Conservation (phyloP, 371 early-diverging fungal species). For the Coemansia sp. region DNA sequence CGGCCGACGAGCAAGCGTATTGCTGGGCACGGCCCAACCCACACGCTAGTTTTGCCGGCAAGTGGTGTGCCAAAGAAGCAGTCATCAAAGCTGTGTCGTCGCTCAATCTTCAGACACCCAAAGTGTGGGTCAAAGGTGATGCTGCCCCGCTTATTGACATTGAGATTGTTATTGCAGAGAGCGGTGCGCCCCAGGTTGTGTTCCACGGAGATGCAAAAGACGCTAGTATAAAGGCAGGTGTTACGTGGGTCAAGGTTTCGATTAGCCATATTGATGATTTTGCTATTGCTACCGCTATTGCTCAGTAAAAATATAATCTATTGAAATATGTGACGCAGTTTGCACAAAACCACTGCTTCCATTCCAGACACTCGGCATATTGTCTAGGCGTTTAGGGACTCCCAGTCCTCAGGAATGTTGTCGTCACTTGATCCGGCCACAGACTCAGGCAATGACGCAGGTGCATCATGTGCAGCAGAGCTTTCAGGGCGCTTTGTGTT, state of each 20-base stretch:
- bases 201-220: conserved; percentile 81
- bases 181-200: conserved; percentile 87
- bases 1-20: conserved; percentile 75
- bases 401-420: conserved; percentile 43
- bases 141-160: conserved; percentile 90
- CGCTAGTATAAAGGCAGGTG: conserved; percentile 71
- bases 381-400: conserved; percentile 22
- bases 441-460: neutral
- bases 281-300: conserved; percentile 84
- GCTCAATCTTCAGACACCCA: conserved; percentile 54
- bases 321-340: neutral
- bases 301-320: conserved; percentile 14
- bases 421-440: conserved; percentile 4
- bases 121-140: conserved; percentile 77
- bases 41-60: conserved; percentile 86
- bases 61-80: conserved; percentile 97
- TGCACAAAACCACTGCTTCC: neutral
- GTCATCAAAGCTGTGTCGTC: conserved; percentile 92
- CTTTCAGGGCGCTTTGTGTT: no score
- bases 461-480: neutral
- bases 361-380: neutral
- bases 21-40: conserved; percentile 76
- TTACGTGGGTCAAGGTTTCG: conserved; percentile 79
- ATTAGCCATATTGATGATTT: conserved; percentile 93
- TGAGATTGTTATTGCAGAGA: conserved; percentile 71